These are phyloP conservation scores for Alliaria petiolata DNA, from an alignment of 345 rosid species.

Conservation along the genomic window DNA sequence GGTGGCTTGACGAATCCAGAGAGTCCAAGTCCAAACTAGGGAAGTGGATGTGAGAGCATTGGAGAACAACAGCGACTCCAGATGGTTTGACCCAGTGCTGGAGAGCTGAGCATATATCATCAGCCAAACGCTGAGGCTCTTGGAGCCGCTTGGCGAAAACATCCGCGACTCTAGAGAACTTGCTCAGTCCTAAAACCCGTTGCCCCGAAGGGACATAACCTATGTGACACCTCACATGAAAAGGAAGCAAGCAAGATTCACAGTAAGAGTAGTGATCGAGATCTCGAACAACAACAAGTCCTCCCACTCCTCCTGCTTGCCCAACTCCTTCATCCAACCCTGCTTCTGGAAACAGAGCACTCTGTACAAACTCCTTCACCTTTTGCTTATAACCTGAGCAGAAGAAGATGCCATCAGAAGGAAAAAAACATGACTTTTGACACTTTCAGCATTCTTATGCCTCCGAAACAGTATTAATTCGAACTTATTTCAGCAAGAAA, in stretches of 20 bases:
- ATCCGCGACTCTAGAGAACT: slow-evolving; percentile 84
- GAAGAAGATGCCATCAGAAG: neutral
- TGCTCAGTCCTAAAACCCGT: slow-evolving; percentile 85
- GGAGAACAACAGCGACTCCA: slow-evolving; percentile 85
- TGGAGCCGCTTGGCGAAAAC: slow-evolving; percentile 86
- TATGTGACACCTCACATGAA: slow-evolving; percentile 79
- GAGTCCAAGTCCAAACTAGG: slow-evolving; percentile 51
- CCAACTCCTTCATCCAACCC: slow-evolving; percentile 67
- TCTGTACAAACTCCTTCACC: slow-evolving; percentile 70
- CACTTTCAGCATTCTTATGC: neutral
- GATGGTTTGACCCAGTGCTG: slow-evolving; percentile 73
- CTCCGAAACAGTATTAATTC: neutral
- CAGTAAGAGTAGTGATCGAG: slow-evolving; percentile 86
- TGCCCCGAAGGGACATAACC: slow-evolving; percentile 86
- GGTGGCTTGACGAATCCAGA: slow-evolving; percentile 37
- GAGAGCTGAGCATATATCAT: slow-evolving; percentile 74
- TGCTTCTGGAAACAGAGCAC: slow-evolving; percentile 92
- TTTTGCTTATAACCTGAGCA: slow-evolving; percentile 66
- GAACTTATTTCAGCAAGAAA: neutral
- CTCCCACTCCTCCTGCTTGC: slow-evolving; percentile 87
- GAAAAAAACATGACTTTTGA: neutral
- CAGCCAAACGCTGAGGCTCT: slow-evolving; percentile 75
- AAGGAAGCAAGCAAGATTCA: slow-evolving; percentile 89
- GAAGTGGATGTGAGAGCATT: slow-evolving; percentile 75
- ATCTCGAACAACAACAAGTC: slow-evolving; percentile 85